Evolutionary conservation across 208 protist genomes (phyloP), one percentile per base, ranked within the genome.

Genomic region (Novymonas esmeraldas): DNA sequence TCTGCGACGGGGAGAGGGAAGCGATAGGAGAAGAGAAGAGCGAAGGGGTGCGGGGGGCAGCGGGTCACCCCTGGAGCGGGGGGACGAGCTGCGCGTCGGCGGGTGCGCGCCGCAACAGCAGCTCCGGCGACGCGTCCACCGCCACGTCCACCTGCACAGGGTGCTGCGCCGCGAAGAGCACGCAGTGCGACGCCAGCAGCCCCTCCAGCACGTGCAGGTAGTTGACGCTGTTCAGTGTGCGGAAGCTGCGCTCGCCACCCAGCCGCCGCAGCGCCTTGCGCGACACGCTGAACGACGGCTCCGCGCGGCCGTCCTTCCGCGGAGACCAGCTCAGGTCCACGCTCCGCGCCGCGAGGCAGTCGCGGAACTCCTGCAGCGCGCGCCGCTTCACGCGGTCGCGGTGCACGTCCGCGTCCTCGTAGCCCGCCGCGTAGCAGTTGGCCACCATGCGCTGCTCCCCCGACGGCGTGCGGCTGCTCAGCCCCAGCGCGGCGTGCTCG

Each of bases 371-470:
- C 3, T 62, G 33, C 38, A 89, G 64, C 36, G 87, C 82, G 5
- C 71, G 61, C 61, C 55, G 54, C 34, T 78, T 79, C 26, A 88
- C 60, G 0, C 56, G 51, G 42, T 93, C 84, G 9, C 87, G 76
- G 28, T 69, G 64, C 18, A 78, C 62, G 46, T 93, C 87, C 0
- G 64, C 72, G 4, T n/a, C 18, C 4, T 58, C 34, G 61, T 75
- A 89, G 42, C 49, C 45, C 33, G 46, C 31, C 7, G 48, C 20
- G 59, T 79, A 82, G 11, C 70, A 60, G 24, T 84, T 80, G 9
- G 79, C 70, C 26, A 93, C 84, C n/a, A 90, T 60, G 7, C 87
- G 75, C 20, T 85, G 51, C 46, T 90, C 87, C 9, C 64, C 70
- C 1, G 70, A n/a, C 16, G 78, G 72, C 9, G 81, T 81, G 28